Evolutionary conservation across 306 rosid genomes (phyloP).

Genomic region (Ormosia semicastrata): DNA sequence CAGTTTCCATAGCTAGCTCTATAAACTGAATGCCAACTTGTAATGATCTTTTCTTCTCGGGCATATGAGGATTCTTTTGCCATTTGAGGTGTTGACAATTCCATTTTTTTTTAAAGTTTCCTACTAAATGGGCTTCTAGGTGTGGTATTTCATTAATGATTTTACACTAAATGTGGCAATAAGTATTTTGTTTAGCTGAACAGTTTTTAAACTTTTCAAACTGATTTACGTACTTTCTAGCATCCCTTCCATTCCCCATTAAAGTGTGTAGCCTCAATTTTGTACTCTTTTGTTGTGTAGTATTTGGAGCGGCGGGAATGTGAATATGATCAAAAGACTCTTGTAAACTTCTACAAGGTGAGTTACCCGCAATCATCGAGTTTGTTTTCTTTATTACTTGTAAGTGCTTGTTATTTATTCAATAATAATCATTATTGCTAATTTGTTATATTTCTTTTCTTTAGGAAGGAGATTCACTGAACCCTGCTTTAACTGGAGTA

Average conservation of each 20-base stretch:
- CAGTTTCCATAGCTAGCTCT: not conserved
- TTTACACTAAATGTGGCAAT: not conserved
- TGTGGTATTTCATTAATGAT: not conserved
- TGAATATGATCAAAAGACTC: conserved; percentile 59
- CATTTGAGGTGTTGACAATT: not conserved
- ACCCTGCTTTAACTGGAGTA: conserved; percentile 67
- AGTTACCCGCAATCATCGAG: not conserved
- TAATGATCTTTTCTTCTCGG: not conserved
- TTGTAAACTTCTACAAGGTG: conserved; percentile 62
- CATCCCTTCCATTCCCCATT: not conserved
- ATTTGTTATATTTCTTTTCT: not conserved
- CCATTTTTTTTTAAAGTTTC: not conserved
- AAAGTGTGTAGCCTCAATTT: not conserved
- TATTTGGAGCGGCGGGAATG: conserved; percentile 90
- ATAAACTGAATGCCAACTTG: too few species aligned
- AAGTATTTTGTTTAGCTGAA: not conserved
- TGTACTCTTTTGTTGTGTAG: conserved; percentile 38
- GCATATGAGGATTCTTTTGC: not conserved
- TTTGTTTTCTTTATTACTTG: not conserved
- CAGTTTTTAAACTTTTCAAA: not conserved
- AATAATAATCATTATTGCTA: not conserved
- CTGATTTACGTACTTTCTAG: not conserved
- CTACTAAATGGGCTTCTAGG: not conserved
- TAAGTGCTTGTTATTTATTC: not conserved
- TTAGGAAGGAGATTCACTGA: conserved; percentile 60